A percentile compares a stretch with the other conserved stretches of the same genome.
Conservation (phyloP, 352 stramenopile genomes). For the Pythium pectinolyticum region DNA sequence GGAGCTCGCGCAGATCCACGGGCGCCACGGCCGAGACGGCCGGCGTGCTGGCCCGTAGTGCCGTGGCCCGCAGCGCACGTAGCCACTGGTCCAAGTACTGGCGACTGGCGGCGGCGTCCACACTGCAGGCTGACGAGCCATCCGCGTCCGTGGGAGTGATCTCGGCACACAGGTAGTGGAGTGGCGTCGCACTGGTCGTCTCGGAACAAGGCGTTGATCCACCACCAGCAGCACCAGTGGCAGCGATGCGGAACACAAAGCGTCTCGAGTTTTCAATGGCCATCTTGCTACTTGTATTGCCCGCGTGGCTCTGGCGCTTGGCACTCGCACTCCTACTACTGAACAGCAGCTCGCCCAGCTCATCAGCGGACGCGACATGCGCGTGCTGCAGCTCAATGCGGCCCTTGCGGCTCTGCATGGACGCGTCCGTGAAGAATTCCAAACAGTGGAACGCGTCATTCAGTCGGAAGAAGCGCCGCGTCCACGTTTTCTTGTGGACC, state of each 20-base stretch:
- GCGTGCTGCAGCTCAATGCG: conserved; percentile 48
- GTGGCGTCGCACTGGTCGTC: too few relatives aligned
- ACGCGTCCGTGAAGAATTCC: conserved; percentile 58
- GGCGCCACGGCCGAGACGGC: not conserved
- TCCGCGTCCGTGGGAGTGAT: conserved; percentile 9
- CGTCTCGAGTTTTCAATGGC: conserved; percentile 56
- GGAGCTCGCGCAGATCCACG: conserved; percentile 41
- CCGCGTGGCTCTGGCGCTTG: not conserved
- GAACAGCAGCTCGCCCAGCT: conserved; percentile 53
- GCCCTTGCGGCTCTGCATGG: conserved; percentile 38
- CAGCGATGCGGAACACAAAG: conserved; percentile 65
- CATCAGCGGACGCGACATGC: conserved; percentile 47
- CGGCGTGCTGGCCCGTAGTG: conserved; percentile 1
- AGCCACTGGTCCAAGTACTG: conserved; percentile 54
- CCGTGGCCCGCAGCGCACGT: conserved; percentile 32
- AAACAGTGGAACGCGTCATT: conserved; percentile 51
- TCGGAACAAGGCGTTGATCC: too few relatives aligned
- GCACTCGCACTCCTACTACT: not conserved
- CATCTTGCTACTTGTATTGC: conserved; percentile 26
- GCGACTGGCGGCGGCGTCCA: conserved; percentile 39
- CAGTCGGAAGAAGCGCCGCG: conserved; percentile 46
- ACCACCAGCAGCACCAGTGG: too few relatives aligned
- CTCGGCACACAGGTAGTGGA: conserved; percentile 64
- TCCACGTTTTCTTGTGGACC: conserved; percentile 51
- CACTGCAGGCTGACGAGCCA: conserved; percentile 6